A percentile compares a stretch with the other conserved stretches of the same genome.
Evolutionary conservation across 2,329 filamentous ascomycete species (phyloP).

Genomic region (Aspergillus felis): DNA sequence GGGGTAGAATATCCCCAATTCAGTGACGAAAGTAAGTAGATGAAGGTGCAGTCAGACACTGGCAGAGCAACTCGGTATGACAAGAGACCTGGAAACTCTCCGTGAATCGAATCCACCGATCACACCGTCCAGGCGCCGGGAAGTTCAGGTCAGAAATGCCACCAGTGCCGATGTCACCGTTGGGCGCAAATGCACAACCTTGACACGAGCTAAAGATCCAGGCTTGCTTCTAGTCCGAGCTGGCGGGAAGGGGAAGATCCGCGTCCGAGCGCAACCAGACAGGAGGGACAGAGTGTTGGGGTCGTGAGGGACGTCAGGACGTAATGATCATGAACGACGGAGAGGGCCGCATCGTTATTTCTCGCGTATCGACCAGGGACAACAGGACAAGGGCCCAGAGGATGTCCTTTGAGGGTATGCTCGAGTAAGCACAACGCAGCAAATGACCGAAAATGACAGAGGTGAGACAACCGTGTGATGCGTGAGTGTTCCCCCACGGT

Average conservation of each 20-base stretch:
- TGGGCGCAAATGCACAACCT: slow-evolving; percentile 17
- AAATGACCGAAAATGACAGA: neutral
- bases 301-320: slow-evolving; percentile 4
- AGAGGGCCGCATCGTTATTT: slow-evolving; percentile 16
- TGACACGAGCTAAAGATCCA: neutral
- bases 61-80: neutral
- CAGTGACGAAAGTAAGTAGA: neutral
- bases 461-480: neutral
- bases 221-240: neutral
- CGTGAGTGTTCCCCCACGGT: neutral
- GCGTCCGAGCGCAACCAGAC: neutral
- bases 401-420: neutral
- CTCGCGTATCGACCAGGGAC: slow-evolving; percentile 3
- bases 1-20: neutral
- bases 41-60: neutral
- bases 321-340: slow-evolving; percentile 12
- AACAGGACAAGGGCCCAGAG: neutral
- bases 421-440: neutral
- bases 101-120: neutral
- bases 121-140: slow-evolving; percentile 1
- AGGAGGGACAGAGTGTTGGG: neutral
- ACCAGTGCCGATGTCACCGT: slow-evolving; percentile 14
- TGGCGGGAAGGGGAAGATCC: neutral
- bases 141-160: slow-evolving; percentile 3
- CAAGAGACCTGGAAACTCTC: neutral